Evolutionary conservation across 140 eudicot genomes (phyloP), one percentile per base, ranked within the genome.

Genomic region (Anethum foeniculum): DNA sequence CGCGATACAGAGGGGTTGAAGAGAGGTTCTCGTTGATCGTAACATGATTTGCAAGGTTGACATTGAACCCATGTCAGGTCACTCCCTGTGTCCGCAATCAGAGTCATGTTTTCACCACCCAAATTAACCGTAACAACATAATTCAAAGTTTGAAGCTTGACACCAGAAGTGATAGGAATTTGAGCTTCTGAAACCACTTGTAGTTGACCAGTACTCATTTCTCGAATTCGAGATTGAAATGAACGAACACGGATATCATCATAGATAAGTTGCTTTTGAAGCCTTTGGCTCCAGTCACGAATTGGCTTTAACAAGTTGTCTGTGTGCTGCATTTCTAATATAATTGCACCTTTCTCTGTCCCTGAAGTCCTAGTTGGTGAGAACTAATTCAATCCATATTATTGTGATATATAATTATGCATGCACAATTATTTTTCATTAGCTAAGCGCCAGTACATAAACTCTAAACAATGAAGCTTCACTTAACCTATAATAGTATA

Each of bases 1-100:
- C 85, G 86, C 12, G 98, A 94, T 1, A 68, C 25, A 6, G 87
- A 44, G 32, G 98, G 98, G 87, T 92, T 78, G 78, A 89, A 94
- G 27, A 94, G 84, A 0, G 97, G 97, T 60, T 90, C 97, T 77
- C 85, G 90, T 87, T 94, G 98, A 47, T 76, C 81, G 75, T 94
- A 92, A 84, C 98, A 94, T 23, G 83, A 82, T 48, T 44, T 86
- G 75, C 98, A 94, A 3, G 98, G 98, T 77, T 94, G 90, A 79
- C 98, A 94, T 52, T 94, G 97, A 41, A 92, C 90, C 98, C 98
- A 94, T 19, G 97, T 92, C 8, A 94, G 86, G 79, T 94, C 98
- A 82, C 97, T 92, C 6, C 98, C 98, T 0, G 97, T 94, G 80
- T 94, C 98, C 1, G 92, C 93, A 6, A 94, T 94, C 19, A 94